A percentile compares a stretch with the other conserved stretches of the same genome.
Evolutionary conservation across 257 asterid species (phyloP).

Genomic region (Solanum acaule): DNA sequence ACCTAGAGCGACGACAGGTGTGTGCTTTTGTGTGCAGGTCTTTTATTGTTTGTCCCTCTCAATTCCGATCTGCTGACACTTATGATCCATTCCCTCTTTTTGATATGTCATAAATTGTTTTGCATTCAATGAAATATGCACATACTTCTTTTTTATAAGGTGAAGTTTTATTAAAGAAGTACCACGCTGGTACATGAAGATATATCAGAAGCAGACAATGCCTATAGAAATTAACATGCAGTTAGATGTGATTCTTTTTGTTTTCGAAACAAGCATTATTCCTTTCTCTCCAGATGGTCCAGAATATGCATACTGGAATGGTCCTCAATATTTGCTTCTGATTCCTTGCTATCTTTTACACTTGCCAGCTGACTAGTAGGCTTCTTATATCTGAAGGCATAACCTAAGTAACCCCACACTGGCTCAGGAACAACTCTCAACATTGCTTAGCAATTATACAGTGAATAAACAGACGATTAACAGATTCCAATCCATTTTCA

Average conservation of each 20-base stretch:
- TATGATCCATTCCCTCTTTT: background rate
- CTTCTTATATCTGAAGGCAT: background rate
- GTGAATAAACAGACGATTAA: background rate
- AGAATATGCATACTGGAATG: background rate
- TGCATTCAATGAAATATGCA: background rate
- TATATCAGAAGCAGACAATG: background rate
- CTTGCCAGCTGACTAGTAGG: background rate
- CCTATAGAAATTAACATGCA: background rate
- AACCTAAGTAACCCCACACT: background rate
- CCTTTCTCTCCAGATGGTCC: background rate
- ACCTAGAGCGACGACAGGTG: slow-evolving; percentile 91
- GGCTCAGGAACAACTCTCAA: background rate
- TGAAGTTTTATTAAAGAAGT: background rate
- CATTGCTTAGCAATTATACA: background rate
- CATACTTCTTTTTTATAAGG: background rate
- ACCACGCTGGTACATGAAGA: background rate
- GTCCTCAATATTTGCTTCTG: too few species aligned
- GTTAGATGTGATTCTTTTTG: background rate
- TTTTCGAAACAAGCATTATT: background rate
- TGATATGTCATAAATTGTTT: background rate
- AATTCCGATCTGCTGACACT: background rate
- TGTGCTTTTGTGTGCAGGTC: background rate
- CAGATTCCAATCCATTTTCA: background rate
- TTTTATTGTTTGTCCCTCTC: background rate
- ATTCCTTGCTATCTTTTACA: background rate